Percentiles rank a stretch among this genome's conserved stretches.
These are phyloP conservation scores for Fusarium paranaense DNA, from an alignment of 2,329 filamentous ascomycete genomes.

Conservation along the genomic window DNA sequence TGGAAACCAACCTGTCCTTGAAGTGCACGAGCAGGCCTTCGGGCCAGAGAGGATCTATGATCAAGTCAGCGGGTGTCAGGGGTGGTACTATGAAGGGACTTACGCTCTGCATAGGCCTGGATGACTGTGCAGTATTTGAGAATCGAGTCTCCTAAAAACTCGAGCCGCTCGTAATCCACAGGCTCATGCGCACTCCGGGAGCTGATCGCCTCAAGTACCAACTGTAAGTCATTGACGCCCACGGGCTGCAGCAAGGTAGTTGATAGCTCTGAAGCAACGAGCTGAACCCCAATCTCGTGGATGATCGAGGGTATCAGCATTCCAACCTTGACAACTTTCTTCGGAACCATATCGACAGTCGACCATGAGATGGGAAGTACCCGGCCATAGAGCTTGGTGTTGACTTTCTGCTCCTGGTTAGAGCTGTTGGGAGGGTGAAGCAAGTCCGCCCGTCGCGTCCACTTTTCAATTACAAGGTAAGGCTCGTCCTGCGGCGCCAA, in stretches of 20 bases:
- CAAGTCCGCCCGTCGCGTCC: slow-evolving; percentile 69
- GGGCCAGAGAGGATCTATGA: slow-evolving; percentile 72
- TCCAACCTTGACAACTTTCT: slow-evolving; percentile 60
- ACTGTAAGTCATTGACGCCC: slow-evolving; percentile 62
- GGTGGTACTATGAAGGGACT: slow-evolving; percentile 36
- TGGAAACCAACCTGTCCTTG: slow-evolving; percentile 80
- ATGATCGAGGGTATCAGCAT: slow-evolving; percentile 79
- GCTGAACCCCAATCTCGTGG: slow-evolving; percentile 72
- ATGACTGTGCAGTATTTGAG: slow-evolving; percentile 80
- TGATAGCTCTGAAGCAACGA: slow-evolving; percentile 72
- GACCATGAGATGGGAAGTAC: slow-evolving; percentile 62
- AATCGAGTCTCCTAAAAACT: slow-evolving; percentile 88
- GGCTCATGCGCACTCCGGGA: slow-evolving; percentile 69
- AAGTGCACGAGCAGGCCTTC: slow-evolving; percentile 79
- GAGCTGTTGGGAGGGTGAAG: slow-evolving; percentile 56
- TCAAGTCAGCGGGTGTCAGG: neutral
- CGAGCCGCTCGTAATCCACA: slow-evolving; percentile 83
- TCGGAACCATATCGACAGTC: slow-evolving; percentile 60
- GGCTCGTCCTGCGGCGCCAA: slow-evolving; percentile 57
- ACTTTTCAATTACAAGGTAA: slow-evolving; percentile 61
- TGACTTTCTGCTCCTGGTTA: slow-evolving; percentile 34
- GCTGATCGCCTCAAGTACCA: slow-evolving; percentile 77
- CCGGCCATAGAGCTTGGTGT: slow-evolving; percentile 56
- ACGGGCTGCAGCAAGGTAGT: slow-evolving; percentile 53
- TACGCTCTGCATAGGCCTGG: slow-evolving; percentile 69